Percentiles rank a stretch among this genome's conserved stretches.
Conservation (phyloP, 2,329 filamentous ascomycete species). For the Cytospora leucostoma region DNA sequence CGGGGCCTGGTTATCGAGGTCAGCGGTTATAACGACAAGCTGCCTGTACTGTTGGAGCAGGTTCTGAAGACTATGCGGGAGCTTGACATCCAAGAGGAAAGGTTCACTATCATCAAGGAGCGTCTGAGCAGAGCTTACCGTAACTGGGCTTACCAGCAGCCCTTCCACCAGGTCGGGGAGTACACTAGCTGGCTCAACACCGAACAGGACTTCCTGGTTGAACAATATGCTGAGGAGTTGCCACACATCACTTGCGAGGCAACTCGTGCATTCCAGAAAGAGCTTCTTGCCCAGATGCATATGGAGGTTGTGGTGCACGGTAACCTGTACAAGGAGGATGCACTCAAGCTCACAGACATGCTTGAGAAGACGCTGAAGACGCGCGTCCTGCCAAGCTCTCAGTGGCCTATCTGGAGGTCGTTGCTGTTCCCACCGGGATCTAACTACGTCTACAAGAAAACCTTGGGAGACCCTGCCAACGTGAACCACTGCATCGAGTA, state of each 20-base stretch:
- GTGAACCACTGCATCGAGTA: conserved; percentile 87
- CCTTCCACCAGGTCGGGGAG: conserved; percentile 84
- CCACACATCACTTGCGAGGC: conserved; percentile 72
- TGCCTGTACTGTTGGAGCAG: conserved; percentile 86
- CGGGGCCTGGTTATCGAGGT: conserved; percentile 77
- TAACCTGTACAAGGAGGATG: conserved; percentile 93
- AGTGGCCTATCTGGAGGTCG: conserved; percentile 79
- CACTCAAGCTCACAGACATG: conserved; percentile 79
- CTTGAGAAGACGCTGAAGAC: conserved; percentile 78
- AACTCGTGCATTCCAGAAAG: conserved; percentile 75
- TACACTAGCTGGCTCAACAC: conserved; percentile 79
- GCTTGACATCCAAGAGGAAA: conserved; percentile 78
- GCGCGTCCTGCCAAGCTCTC: conserved; percentile 68
- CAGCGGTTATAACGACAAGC: conserved; percentile 94
- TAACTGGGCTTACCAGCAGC: conserved; percentile 86
- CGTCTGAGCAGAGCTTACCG: conserved; percentile 73
- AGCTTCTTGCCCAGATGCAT: conserved; percentile 79
- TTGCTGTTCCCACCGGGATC: conserved; percentile 76
- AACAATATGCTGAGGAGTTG: conserved; percentile 78
- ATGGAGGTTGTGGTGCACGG: conserved; percentile 88
- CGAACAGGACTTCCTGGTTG: conserved; percentile 75
- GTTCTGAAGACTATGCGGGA: conserved; percentile 83
- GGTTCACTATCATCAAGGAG: conserved; percentile 91
- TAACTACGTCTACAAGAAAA: conserved; percentile 81
- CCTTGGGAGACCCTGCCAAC: conserved; percentile 82